Conservation (phyloP, 768 basidiomycete genomes). For the Suillus fuscotomentosus region DNA sequence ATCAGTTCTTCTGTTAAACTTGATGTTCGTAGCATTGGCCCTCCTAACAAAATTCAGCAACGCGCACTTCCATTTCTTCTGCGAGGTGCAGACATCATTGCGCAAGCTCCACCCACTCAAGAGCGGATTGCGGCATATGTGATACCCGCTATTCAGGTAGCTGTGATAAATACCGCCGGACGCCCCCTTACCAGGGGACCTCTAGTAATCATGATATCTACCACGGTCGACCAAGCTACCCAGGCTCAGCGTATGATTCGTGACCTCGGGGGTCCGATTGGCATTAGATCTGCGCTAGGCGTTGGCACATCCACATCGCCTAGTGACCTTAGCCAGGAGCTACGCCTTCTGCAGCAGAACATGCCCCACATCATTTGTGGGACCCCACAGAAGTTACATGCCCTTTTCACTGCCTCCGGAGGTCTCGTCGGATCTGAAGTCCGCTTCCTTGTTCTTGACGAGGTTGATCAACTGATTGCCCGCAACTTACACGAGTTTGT, state of each 20-base stretch:
- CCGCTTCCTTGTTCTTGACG: constrained; percentile 92
- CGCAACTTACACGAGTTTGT: constrained; percentile 96
- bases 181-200: constrained; percentile 68
- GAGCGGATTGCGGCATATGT: constrained; percentile 98
- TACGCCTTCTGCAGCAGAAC: constrained; percentile 83
- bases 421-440: constrained; percentile 83
- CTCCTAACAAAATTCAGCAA: constrained; percentile 98
- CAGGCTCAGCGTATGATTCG: constrained; percentile 96
- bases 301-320: constrained; percentile 71
- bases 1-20: constrained; percentile 3
- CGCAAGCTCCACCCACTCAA: constrained; percentile 97
- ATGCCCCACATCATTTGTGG: constrained; percentile 96
- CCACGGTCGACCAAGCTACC: constrained; percentile 97
- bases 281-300: constrained; percentile 86
- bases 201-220: constrained; percentile 91
- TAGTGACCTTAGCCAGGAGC: constrained; percentile 67
- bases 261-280: constrained; percentile 90
- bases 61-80: constrained; percentile 94
- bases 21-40: constrained; percentile 69
- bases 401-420: constrained; percentile 79
- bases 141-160: constrained; percentile 85
- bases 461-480: constrained; percentile 97
- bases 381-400: constrained; percentile 94
- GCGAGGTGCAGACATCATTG: constrained; percentile 93
- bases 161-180: constrained; percentile 59